Evolutionary conservation across 2,329 filamentous ascomycete genomes (phyloP).

Genomic region (Tolypocladium album): DNA sequence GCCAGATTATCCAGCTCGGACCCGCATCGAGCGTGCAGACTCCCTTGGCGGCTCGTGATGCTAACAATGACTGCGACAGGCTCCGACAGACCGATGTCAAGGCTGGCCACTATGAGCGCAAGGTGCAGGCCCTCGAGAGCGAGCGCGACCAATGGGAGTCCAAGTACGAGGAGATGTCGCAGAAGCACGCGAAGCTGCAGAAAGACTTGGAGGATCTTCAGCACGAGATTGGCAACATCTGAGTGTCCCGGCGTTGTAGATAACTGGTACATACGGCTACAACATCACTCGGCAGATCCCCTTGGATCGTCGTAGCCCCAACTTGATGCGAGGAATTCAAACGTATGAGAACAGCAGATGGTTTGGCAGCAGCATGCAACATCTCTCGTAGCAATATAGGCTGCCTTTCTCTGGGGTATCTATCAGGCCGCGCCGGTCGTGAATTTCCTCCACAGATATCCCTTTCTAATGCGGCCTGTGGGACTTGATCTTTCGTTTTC

Average conservation of each 20-base stretch:
- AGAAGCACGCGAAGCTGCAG: conserved; percentile 75
- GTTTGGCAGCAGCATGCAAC: conserved; percentile 18
- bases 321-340: conserved; percentile 13
- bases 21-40: background rate
- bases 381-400: conserved; percentile 17
- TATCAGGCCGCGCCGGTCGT: conserved; percentile 2
- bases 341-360: conserved; percentile 16
- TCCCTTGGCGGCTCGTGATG: background rate
- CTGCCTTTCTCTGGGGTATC: conserved; percentile 20
- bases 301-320: conserved; percentile 4
- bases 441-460: background rate
- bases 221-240: conserved; percentile 87
- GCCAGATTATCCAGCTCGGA: conserved; percentile 2
- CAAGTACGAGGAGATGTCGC: conserved; percentile 96
- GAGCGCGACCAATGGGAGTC: conserved; percentile 89
- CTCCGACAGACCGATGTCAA: conserved; percentile 99
- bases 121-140: conserved; percentile 91
- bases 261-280: conserved; percentile 4
- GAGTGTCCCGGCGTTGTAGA: conserved; percentile 24
- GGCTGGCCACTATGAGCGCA: conserved; percentile 97
- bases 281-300: background rate
- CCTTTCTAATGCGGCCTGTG: background rate
- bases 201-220: conserved; percentile 90
- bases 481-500: conserved; percentile 58
- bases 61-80: conserved; percentile 37